Evolutionary conservation across 2,329 filamentous ascomycete species (phyloP), one percentile per base, ranked within the genome.

Genomic region (Talaromyces atroroseus): DNA sequence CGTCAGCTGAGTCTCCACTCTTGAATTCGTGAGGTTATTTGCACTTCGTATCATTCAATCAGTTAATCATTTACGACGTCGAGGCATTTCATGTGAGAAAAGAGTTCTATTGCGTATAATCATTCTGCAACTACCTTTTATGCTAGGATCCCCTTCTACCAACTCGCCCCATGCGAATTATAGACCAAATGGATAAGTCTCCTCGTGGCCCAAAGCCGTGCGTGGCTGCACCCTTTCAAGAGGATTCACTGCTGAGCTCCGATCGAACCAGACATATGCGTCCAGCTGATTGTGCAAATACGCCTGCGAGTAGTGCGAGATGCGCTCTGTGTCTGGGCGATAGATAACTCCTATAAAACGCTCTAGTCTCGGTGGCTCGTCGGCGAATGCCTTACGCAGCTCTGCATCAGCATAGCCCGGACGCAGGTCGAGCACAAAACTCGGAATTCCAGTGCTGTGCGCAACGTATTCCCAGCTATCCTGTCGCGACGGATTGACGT

Each of bases 291-390:
- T 68, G 42, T 76, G 70, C 49, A 81, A 65, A 48, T 73, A 67
- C 0, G 77, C 74, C 20, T 70, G 63, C 8, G 76, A 76, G 62
- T 81, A 81, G 61, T 81, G 78, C 38, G 77, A 79, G 58, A 71
- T 65, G 7, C 73, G 64, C 63, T 81, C 79, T 0, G 78, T 80
- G n/a, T 70, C 66, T 3, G 78, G 78, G 3, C 74, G 68, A 61
- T 81, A 81, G 34, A 81, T 77, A 12, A 81, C 79, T 0, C 78
- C 79, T 46, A 81, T 81, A 59, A 80, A 81, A 11, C 79, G 69
- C 66, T 81, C 71, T n/a, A 80, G 63, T 47, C 72, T 64, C 1
- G 56, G 56, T 14, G 60, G 64, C 62, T 71, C 72, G 40, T 66
- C 65, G 47, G 61, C 64, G 48, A 80, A 63, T 8, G 67, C 69